Evolutionary conservation across 106 monocot species (phyloP).

Genomic region (Acorus calamus): DNA sequence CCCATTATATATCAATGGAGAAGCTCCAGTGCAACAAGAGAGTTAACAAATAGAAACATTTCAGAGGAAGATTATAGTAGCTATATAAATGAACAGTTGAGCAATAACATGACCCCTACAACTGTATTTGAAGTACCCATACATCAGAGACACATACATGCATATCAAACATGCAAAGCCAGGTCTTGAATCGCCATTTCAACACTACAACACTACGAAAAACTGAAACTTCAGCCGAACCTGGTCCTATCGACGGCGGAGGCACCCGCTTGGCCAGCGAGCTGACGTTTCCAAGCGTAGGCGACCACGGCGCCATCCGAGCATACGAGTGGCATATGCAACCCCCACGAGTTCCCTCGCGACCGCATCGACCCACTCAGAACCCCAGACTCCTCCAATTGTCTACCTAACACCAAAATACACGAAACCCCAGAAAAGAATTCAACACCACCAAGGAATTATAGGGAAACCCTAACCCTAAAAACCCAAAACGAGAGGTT

Average conservation of each 20-base stretch:
- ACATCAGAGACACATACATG: too few species aligned
- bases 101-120: too few species aligned
- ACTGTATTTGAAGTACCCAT: too few species aligned
- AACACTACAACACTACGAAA: too few species aligned
- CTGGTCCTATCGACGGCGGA: conserved; percentile 98
- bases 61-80: too few species aligned
- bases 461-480: not conserved
- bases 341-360: conserved; percentile 87
- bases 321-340: conserved; percentile 99
- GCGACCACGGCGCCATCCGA: conserved; percentile 97
- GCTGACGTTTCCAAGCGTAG: conserved; percentile 98
- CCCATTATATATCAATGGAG: too few species aligned
- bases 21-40: too few species aligned
- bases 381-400: conserved; percentile 90
- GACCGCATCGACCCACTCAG: conserved; percentile 63
- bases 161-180: too few species aligned
- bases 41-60: too few species aligned
- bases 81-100: too few species aligned
- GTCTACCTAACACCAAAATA: conserved; percentile 54
- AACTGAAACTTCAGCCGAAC: conserved; percentile 12
- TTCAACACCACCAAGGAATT: too few species aligned
- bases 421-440: not conserved
- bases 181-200: too few species aligned
- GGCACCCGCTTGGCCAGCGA: conserved; percentile 98
- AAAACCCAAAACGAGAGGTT: not conserved